phyloP scores from a whole-genome alignment of 768 basidiomycete genomes.

The Mycena maculata region DNA sequence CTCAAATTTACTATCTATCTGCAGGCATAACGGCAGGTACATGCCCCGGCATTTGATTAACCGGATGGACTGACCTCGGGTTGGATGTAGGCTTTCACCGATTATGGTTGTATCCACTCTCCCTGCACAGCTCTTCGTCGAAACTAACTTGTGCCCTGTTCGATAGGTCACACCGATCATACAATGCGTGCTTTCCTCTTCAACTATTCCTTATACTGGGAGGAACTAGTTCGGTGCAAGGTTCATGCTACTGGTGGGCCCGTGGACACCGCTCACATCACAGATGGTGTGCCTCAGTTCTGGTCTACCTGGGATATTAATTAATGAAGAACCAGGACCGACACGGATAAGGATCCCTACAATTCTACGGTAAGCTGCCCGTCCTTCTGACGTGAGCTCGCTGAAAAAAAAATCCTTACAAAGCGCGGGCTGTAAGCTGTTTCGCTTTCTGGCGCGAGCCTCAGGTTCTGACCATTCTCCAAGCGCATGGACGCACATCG shows the following conservation, averaged over 20 bases:
- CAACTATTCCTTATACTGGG: constrained; percentile 78
- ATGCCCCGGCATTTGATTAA: not conserved
- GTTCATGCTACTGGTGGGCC: constrained; percentile 91
- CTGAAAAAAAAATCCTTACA: not conserved
- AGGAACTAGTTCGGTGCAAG: constrained; percentile 87
- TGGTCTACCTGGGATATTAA: constrained; percentile 12
- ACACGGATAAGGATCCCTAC: constrained; percentile 89
- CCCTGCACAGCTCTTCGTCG: too few relatives aligned
- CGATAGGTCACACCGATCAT: constrained; percentile 74
- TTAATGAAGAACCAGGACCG: constrained; percentile 55
- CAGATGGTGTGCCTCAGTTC: constrained; percentile 56
- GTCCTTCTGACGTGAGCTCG: constrained; percentile 1
- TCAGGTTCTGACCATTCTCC: too few relatives aligned
- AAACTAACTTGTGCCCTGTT: too few relatives aligned
- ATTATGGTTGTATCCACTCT: constrained; percentile 59
- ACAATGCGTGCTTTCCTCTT: constrained; percentile 78
- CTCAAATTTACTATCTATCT: constrained; percentile 19
- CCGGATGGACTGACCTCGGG: constrained; percentile 15
- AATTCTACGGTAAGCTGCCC: constrained; percentile 57
- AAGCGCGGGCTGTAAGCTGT: constrained; percentile 64
- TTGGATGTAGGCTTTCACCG: constrained; percentile 75
- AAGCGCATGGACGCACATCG: constrained; percentile 77
- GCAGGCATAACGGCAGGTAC: constrained; percentile 64
- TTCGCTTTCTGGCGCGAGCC: too few relatives aligned
- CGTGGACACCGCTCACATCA: constrained; percentile 87